Conservation (phyloP, 2,329 filamentous ascomycete genomes). For the Pseudocercospora cruenta region DNA sequence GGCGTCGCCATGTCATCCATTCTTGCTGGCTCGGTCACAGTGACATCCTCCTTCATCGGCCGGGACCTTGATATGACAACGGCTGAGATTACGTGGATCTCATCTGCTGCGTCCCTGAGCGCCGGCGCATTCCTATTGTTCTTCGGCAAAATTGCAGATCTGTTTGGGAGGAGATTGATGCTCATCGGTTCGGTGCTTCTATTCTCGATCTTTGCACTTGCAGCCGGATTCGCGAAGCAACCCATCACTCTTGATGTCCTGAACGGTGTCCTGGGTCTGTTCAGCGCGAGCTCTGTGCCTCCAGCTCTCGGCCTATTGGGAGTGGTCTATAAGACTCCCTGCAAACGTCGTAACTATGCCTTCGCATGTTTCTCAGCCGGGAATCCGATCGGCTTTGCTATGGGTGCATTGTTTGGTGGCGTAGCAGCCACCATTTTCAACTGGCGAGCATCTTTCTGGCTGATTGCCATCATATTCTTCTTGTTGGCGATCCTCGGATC, state of each 20-base stretch:
- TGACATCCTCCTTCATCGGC: slow-evolving; percentile 14
- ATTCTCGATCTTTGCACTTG: slow-evolving; percentile 14
- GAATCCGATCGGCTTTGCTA: slow-evolving; percentile 15
- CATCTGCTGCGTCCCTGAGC: slow-evolving; percentile 6
- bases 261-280: slow-evolving; percentile 14
- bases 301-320: slow-evolving; percentile 13
- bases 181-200: slow-evolving; percentile 11
- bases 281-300: slow-evolving; percentile 15
- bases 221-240: slow-evolving; percentile 9
- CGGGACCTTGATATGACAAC: slow-evolving; percentile 9
- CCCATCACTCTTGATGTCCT: slow-evolving; percentile 9
- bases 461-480: slow-evolving; percentile 13
- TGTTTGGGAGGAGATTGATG: slow-evolving; percentile 8
- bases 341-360: slow-evolving; percentile 13
- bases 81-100: slow-evolving; percentile 14
- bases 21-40: slow-evolving; percentile 13
- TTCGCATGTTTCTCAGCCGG: slow-evolving; percentile 18
- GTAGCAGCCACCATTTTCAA: slow-evolving; percentile 12
- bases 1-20: slow-evolving; percentile 14
- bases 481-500: slow-evolving; percentile 10
- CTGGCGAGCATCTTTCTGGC: slow-evolving; percentile 15
- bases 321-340: slow-evolving; percentile 7
- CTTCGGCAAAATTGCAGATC: slow-evolving; percentile 14
- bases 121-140: slow-evolving; percentile 12
- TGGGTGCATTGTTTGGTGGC: slow-evolving; percentile 13